Percentiles rank a stretch among this genome's conserved stretches.
Evolutionary conservation across 257 asterid species (phyloP).

Genomic region (Henckelia pumila): DNA sequence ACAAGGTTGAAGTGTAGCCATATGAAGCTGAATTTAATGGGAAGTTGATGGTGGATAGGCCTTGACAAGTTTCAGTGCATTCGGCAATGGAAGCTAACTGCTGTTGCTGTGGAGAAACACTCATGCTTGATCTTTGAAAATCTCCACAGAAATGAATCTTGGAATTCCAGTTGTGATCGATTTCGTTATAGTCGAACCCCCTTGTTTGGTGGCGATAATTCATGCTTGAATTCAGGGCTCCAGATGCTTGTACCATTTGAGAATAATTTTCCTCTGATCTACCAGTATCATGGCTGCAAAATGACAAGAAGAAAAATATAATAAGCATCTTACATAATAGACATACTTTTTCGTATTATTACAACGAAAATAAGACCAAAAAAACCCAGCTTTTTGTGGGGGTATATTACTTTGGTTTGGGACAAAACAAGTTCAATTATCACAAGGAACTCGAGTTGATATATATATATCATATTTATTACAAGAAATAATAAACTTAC

Average conservation of each 20-base stretch:
- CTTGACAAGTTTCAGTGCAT: slow-evolving; percentile 15
- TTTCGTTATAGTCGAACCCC: slow-evolving; percentile 24
- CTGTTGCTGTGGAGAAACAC: slow-evolving; percentile 21
- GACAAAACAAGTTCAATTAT: slow-evolving; percentile 1
- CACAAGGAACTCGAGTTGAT: not conserved
- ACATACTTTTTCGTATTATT: slow-evolving; percentile 31
- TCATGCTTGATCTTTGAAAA: too few relatives aligned
- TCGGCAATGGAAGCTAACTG: slow-evolving; percentile 21
- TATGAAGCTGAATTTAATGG: slow-evolving; percentile 30
- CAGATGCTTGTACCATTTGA: slow-evolving; percentile 30
- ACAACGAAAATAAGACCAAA: slow-evolving; percentile 27
- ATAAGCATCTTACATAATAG: slow-evolving; percentile 34
- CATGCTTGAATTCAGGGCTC: slow-evolving; percentile 42
- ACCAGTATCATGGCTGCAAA: slow-evolving; percentile 48
- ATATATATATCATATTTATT: not conserved
- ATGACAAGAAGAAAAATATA: slow-evolving; percentile 49
- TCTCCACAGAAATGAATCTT: slow-evolving; percentile 28
- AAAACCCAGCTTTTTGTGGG: slow-evolving; percentile 20
- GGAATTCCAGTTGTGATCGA: slow-evolving; percentile 25
- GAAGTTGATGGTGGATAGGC: slow-evolving; percentile 19
- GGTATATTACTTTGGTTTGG: slow-evolving; percentile 13
- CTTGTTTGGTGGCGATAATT: slow-evolving; percentile 38
- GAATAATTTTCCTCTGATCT: slow-evolving; percentile 47
- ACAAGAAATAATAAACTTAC: slow-evolving; percentile 45
- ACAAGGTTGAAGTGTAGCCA: slow-evolving; percentile 36